Conservation (phyloP, 2,329 filamentous ascomycete species). For the Penicillium sp. region DNA sequence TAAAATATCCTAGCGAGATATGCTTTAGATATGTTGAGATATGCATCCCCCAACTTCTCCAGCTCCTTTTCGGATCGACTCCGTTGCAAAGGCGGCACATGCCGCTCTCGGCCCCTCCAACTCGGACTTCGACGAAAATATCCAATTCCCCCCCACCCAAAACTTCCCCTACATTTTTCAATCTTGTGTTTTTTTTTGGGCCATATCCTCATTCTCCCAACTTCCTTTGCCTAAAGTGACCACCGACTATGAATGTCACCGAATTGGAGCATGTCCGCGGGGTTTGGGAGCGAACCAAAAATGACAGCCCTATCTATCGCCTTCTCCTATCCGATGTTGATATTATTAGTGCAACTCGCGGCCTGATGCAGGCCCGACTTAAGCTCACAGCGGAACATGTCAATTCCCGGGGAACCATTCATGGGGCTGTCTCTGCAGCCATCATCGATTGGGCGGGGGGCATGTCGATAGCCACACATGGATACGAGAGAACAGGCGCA, state of each 20-base stretch:
- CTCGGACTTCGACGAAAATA: neutral
- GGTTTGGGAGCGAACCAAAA: conserved; percentile 8
- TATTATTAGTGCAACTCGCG: conserved; percentile 2
- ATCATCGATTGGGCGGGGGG: conserved; percentile 11
- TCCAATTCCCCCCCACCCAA: no score
- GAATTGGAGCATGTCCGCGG: conserved; percentile 9
- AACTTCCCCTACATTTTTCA: neutral
- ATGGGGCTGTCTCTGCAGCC: conserved; percentile 7
- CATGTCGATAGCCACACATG: conserved; percentile 10
- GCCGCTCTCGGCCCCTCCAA: neutral
- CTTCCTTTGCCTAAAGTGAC: neutral
- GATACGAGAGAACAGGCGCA: conserved; percentile 8
- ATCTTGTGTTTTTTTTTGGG: neutral
- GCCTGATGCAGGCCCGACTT: conserved; percentile 8
- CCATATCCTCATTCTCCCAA: neutral
- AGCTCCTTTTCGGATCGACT: neutral
- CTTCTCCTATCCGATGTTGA: conserved; percentile 6
- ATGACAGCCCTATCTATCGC: conserved; percentile 9
- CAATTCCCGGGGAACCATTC: conserved; percentile 10
- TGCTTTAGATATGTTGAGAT: neutral
- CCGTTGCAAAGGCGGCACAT: neutral
- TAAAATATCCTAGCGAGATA: neutral
- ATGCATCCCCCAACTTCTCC: neutral
- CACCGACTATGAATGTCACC: neutral
- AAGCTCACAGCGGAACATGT: conserved; percentile 9